Base-by-base conservation (phyloP, 805 yeast genomes). In the Priceomyces medius region DNA sequence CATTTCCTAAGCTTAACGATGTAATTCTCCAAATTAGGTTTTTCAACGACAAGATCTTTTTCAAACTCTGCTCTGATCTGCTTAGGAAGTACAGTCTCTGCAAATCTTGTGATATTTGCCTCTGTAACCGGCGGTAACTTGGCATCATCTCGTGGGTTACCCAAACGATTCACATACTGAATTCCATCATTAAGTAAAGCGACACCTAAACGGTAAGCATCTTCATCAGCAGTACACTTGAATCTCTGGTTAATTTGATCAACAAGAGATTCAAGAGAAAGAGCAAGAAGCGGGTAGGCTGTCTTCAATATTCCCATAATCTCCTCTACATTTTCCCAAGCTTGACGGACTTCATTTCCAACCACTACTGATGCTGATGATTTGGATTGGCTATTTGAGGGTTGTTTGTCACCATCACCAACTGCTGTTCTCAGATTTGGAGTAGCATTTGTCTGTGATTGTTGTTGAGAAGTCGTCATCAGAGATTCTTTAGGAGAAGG, bases 261-360 rank as follows among this genome's bases (percentile, higher is more conserved):
- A 20, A 93, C 97, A 41, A 95, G 68, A 0, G 98, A 88, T 63
- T 93, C 99, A 48, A 95, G 73, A 0, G 97, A 88, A 34, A 93
- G 75, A 0, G 99, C 96, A 47, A 93, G 68, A 40, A 93, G 68
- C 2, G 99, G 99, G 61, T 90, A 93, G 0, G 98, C 97, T 0
- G 99, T 95, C 60, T 93, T 93, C 59, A 95, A 70, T 41, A 93
- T 90, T 17, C 95, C 93, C 86, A 89, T 88, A 42, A 93, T 85
- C 55, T 91, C 98, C 40, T 79, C 83, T 19, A 90, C 90, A 55
- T 91, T 83, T 53, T 88, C 96, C 95, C 96, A 88, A 8, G 98
- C 95, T 62, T 87, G 91, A 43, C 80, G 78, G 27, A 56, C 51
- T 3, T 29, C 40, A 12, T 33, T 33, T n/a, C 24, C 40, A 32